Base-by-base conservation (phyloP, 805 yeast species). In the Sungouiella blattae region DNA sequence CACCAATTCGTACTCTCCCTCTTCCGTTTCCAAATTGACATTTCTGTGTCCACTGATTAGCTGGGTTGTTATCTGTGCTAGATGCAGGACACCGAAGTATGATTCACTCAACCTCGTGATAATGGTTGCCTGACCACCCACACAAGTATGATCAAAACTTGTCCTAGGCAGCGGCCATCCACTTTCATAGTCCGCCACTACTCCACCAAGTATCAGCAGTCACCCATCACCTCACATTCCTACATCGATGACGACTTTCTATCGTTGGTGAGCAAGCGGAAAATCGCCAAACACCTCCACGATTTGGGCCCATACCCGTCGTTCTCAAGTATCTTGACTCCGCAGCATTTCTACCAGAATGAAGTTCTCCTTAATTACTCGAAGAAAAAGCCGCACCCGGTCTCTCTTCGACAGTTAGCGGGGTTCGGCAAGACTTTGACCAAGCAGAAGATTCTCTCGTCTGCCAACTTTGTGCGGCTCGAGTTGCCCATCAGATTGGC, bases 401-500 rank as follows among this genome's bases (percentile, higher is more conserved):
- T 91, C 15, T 82, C 96, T 1, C 58, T 93, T n/a, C 69, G 87
- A 34, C 97, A 91, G 50, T 61, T 91, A 46, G 96, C 96, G 1
- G 87, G 87, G 27, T 91, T 83, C 55, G 97, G 96, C 30, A 81
- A 82, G 48, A 75, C 74, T 23, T 59, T 91, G 33, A 84, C 87
- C 11, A 77, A 77, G 45, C 86, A 81, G 24, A 88, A 89, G 61
- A 70, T 91, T 32, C 64, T 91, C 8, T 69, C 80, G 27, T 81
- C 93, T 43, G 98, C 96, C 13, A 87, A 84, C 53, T 93, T 91
- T 55, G 96, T 88, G 1, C 68, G 94, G 30, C 69, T 83, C 26
- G 98, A 91, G 54, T 63, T 93, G 18, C 88, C 96, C 5, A 79
- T 85, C 14, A 67, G 98, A 48, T 70, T 91, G 44, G 89, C 96